A percentile compares a stretch with the other conserved stretches of the same genome.
Evolutionary conservation across 345 rosid genomes (phyloP).

Genomic region (Syzygium grande): DNA sequence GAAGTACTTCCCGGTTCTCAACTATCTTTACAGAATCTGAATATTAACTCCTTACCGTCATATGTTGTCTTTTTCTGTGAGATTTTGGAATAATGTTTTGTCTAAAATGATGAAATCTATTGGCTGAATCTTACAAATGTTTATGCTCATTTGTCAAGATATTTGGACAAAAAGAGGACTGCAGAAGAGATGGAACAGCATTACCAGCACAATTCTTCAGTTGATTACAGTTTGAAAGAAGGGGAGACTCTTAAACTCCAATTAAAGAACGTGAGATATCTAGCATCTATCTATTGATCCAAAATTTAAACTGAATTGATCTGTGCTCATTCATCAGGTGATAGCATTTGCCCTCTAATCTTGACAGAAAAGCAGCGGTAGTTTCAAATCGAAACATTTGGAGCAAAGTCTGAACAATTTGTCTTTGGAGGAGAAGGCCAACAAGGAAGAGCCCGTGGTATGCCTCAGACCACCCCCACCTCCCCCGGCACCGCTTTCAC

Average conservation of each 20-base stretch:
- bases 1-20: constrained; percentile 42
- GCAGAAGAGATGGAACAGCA: constrained; percentile 99
- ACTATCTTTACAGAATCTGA: not conserved
- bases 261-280: constrained; percentile 53
- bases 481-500: constrained; percentile 58
- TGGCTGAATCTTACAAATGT: not conserved
- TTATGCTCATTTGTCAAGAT: constrained; percentile 27
- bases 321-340: not conserved
- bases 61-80: not conserved
- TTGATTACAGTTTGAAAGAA: constrained; percentile 87
- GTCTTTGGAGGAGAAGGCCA: constrained; percentile 51
- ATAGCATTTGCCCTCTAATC: not conserved
- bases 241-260: constrained; percentile 86
- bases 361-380: constrained; percentile 32
- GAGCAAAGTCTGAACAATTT: constrained; percentile 55
- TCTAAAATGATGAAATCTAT: not conserved
- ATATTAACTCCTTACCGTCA: not conserved
- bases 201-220: constrained; percentile 64
- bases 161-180: constrained; percentile 89
- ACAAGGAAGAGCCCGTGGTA: constrained; percentile 38
- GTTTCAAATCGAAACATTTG: constrained; percentile 36
- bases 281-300: not conserved
- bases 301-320: not conserved
- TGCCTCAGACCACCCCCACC: constrained; percentile 79
- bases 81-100: not conserved